Base-by-base conservation (phyloP, 2,329 filamentous ascomycete genomes). In the Exophiala bonariae region DNA sequence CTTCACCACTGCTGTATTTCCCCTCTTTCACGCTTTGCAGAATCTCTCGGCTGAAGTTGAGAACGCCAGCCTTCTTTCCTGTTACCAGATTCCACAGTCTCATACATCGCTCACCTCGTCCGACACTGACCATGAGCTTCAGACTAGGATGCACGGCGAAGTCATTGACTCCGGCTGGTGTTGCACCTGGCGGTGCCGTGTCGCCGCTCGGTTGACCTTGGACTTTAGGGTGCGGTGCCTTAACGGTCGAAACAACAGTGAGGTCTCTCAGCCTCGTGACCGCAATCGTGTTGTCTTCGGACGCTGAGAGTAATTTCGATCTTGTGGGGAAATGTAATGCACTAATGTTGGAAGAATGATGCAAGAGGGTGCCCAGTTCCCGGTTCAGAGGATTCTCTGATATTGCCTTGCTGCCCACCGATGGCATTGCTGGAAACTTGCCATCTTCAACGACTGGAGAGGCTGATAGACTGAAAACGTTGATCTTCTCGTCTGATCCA, bases 11-110 rank as follows among this genome's bases (percentile, higher is more conserved):
- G 35, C 83, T 82, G 65, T 85, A 84, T 65, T 82, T 83, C 34
- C 83, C 80, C 71, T 96, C 89, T 36, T 88, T 89, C 9, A 87
- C 80, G 58, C 87, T 82, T 35, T 80, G 75, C 42, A 97, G 74
- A 60, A 93, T 77, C 1, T 85, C 80, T 47, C 80, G 78, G 56
- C 80, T 80, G 66, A 97, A 97, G 64, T 88, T 93, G 59, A 99
- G 72, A 42, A 96, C 91, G 22, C 91, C 89, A 1, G 91, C 91
- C 72, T 96, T 96, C 73, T 92, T 95, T 13, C 91, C 93, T 2
- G 92, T 97, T 56, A 97, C 90, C 55, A 99, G 68, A 63, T 99
- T 97, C 93, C 93, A 99, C 56, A 97, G 69, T 55, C 93, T 77
- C 87, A 99, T 95, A 62, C 85, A 89, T 56, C 83, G 84, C 72